Base-by-base conservation (phyloP, 768 basidiomycete species). In the Sutorius australiensis region DNA sequence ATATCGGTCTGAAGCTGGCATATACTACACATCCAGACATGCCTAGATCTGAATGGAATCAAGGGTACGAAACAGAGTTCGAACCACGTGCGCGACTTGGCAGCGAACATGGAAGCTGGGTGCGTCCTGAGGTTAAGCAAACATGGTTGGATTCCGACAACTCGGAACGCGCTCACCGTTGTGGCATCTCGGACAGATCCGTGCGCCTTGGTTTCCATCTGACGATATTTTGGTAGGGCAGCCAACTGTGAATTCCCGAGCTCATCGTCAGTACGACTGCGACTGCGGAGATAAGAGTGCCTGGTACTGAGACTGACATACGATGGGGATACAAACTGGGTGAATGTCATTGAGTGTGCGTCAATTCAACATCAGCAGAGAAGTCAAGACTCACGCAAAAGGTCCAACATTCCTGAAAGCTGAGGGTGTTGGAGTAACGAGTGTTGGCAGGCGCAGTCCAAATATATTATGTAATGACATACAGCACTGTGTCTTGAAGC, bases 41-140 rank as follows among this genome's bases (percentile, higher is more conserved):
- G 80, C 49, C 78, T 79, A 44, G 78, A 78, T 21, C 68, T 77
- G 60, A 89, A 71, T 2, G 88, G 88, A 39, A 90, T 67, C 51
- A 91, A 69, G 21, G 85, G 88, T 13, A 91, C 75, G 67, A 81
- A 87, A 72, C 84, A 89, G 41, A 91, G 64, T 67, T 88, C 85
- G 63, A 91, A 86, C 88, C 87, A 89, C 34, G 71, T 80, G 50
- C 82, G 81, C 32, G 77, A 76, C 66, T 86, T 87, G 30, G 84
- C 84, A 30, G 78, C 72, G 45, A 82, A 69, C 50, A 87, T 82
- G 46, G 83, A 76, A 21, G 73, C 87, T 87, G 14, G 21, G 58
- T 14, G 21, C n/a, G 42, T 19, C 11, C 33, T 24, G 24, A 37
- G 5, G 31, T 38, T 37, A 9, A 45, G 21, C 24, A 28, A 47